Evolutionary conservation across 116 monocot genomes (phyloP), one percentile per base, ranked within the genome.

Genomic region (Trichopus zeylanicus): DNA sequence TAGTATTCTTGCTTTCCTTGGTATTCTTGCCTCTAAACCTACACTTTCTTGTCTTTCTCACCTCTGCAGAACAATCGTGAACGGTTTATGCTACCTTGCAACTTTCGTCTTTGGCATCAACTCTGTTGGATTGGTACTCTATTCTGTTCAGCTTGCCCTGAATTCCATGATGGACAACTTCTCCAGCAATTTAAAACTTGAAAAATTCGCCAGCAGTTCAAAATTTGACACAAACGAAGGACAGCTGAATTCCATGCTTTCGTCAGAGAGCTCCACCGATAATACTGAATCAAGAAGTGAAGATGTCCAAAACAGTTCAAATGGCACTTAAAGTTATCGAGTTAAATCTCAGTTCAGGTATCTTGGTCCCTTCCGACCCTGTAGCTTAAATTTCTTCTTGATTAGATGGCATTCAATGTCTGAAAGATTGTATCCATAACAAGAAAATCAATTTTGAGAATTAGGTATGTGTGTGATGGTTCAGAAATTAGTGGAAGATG

Each of bases 61-160:
- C 27, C 48, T 31, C 3, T 73, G 34, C 86, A 94, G 94, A 72
- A 94, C 94, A 11, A 89, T 94, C 35, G 34, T 94, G 10, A 89
- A 81, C 67, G 94, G 94, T 18, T 18, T 89, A 21, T 94, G 89
- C 72, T 94, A 94, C 61, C 68, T 94, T 61, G 89, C 94, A 51
- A 94, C 94, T 9, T 94, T 77, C 67, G 81, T 89, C 13, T 94
- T 89, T 62, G 94, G 94, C 23, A 58, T 89, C 27, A 94, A 94
- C 61, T 83, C 89, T 16, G 46, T 79, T 26, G 94, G 94, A 9
- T 78, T 94, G 67, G 15, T 86, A 13, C 86, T 94, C 16, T 94
- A 86, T 39, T 73, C 86, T 16, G 28, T 78, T 56, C 94, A 94
- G 71, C 86, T 94, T 39, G 71, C 80, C 29, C 18, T 94, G 29